Evolutionary conservation across 2,329 filamentous ascomycete genomes (phyloP).

Genomic region (Penicillium janthinellum): DNA sequence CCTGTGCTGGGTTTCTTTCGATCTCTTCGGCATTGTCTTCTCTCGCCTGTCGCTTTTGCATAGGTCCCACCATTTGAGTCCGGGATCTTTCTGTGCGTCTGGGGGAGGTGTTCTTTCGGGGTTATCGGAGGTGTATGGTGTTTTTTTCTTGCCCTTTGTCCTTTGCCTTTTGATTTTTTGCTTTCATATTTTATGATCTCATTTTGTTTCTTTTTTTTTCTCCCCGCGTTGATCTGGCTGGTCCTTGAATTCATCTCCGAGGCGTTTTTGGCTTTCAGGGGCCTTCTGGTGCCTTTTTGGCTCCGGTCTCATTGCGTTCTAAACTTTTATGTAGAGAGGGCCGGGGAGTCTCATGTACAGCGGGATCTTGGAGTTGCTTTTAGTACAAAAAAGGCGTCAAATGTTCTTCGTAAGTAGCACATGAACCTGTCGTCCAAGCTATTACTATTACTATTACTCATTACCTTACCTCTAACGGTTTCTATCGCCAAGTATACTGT

Average conservation of each 20-base stretch:
- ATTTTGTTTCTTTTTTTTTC: neutral
- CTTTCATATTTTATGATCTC: neutral
- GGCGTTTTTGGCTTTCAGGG: slow-evolving; percentile 22
- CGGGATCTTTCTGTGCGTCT: slow-evolving; percentile 26
- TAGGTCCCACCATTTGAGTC: slow-evolving; percentile 21
- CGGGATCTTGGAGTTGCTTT: neutral
- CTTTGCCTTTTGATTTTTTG: neutral
- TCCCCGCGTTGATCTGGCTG: slow-evolving; percentile 23
- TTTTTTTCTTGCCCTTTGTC: slow-evolving; percentile 12
- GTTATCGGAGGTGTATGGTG: slow-evolving; percentile 36
- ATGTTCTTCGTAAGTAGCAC: neutral
- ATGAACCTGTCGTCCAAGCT: neutral
- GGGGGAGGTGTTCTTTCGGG: slow-evolving; percentile 27
- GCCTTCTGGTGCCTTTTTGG: slow-evolving; percentile 5
- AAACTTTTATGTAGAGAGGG: slow-evolving; percentile 9
- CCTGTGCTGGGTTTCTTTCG: slow-evolving; percentile 28
- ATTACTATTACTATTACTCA: neutral
- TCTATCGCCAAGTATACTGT: neutral
- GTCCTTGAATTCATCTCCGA: slow-evolving; percentile 31
- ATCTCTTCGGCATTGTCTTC: slow-evolving; percentile 28
- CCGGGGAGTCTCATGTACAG: slow-evolving; percentile 7
- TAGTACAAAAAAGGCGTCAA: neutral
- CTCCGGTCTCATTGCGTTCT: slow-evolving; percentile 7
- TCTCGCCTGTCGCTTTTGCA: slow-evolving; percentile 29
- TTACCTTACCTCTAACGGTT: too few relatives aligned